A percentile compares a stretch with the other conserved stretches of the same genome.
Conservation (phyloP, 169 alveolate genomes). For the Plasmodium gaboni region DNA sequence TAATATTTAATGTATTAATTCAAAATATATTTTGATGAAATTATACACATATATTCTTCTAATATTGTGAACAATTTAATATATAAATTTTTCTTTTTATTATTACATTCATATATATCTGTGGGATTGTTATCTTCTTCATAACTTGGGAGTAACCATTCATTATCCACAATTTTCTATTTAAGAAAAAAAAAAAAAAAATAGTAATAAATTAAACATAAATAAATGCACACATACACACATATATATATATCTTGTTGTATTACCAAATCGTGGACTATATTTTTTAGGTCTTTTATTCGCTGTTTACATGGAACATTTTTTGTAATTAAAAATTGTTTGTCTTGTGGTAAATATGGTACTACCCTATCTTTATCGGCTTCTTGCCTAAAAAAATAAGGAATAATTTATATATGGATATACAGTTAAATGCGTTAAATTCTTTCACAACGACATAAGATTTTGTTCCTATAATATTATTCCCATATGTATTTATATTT, state of each 20-base stretch:
- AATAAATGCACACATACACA: background rate
- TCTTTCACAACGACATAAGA: too few relatives aligned
- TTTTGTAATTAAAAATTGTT: constrained; percentile 77
- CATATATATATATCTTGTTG: background rate
- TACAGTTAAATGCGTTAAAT: background rate
- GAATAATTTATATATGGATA: background rate
- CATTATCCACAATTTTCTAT: constrained; percentile 62
- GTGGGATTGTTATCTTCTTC: constrained; percentile 67
- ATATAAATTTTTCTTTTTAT: background rate
- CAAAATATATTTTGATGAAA: too few relatives aligned
- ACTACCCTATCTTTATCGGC: constrained; percentile 76
- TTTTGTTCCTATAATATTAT: background rate
- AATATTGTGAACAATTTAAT: too few relatives aligned
- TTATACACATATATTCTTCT: too few relatives aligned
- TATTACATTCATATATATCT: constrained; percentile 50
- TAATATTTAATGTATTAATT: too few relatives aligned
- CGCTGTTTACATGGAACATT: constrained; percentile 79
- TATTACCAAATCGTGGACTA: constrained; percentile 56
- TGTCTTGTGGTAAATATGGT: constrained; percentile 75
- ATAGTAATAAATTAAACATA: background rate
- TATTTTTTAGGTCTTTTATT: constrained; percentile 67
- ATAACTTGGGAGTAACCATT: constrained; percentile 60
- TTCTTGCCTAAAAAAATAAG: constrained; percentile 28
- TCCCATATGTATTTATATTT: background rate
- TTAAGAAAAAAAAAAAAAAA: constrained; percentile 15